Conservation (phyloP, 805 yeast species). For the Ogataea thermomethanolica region DNA sequence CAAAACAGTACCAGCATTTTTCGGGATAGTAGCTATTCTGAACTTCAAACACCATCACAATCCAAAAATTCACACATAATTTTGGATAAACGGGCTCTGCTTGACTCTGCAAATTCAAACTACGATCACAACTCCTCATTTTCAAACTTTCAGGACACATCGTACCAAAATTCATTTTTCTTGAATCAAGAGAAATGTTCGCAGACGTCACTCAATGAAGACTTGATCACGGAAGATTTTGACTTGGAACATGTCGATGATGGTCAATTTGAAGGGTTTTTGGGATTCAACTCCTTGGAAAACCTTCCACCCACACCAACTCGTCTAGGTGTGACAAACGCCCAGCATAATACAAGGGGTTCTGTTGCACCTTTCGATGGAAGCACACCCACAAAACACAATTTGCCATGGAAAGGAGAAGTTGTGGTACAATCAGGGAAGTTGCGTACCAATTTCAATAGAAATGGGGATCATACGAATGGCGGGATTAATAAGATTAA, state of each 20-base stretch:
- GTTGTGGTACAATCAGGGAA: not conserved
- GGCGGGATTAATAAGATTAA: too few species aligned
- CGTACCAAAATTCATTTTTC: not conserved
- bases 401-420: not conserved
- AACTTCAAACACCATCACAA: not conserved
- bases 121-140: not conserved
- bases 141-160: constrained; percentile 1
- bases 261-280: constrained; percentile 27
- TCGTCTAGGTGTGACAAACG: constrained; percentile 23
- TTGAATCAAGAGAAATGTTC: not conserved
- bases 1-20: constrained; percentile 29
- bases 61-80: not conserved
- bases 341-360: not conserved
- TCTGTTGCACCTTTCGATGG: not conserved
- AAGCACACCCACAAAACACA: constrained; percentile 20
- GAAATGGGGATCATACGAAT: too few species aligned
- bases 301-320: constrained; percentile 45
- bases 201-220: constrained; percentile 10
- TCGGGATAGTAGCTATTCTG: constrained; percentile 16
- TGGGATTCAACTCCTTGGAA: constrained; percentile 20
- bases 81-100: too few species aligned
- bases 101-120: too few species aligned
- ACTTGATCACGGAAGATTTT: constrained; percentile 27
- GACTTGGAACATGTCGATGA: constrained; percentile 28
- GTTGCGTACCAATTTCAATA: not conserved